Evolutionary conservation across 495 filamentous ascomycete species (phyloP).

Genomic region (Hyaloscypha variabilis): DNA sequence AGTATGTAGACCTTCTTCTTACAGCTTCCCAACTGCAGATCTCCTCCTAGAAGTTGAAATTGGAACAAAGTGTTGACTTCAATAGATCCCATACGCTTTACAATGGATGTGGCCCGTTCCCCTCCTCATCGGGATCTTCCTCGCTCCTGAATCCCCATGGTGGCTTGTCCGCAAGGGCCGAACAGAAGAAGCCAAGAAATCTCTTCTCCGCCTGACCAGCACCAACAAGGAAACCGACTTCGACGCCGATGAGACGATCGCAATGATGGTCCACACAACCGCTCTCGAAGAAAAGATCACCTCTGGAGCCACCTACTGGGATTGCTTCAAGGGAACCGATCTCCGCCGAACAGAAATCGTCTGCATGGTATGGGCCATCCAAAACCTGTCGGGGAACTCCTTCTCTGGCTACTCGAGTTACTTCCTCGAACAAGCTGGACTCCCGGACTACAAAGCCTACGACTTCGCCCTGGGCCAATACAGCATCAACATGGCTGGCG

Average conservation of each 20-base stretch:
- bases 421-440: conserved; percentile 75
- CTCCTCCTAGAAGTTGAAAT: background rate
- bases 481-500: conserved; percentile 73
- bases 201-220: conserved; percentile 69
- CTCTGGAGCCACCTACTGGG: conserved; percentile 66
- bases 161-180: conserved; percentile 77
- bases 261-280: conserved; percentile 85
- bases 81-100: conserved; percentile 61
- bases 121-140: conserved; percentile 67
- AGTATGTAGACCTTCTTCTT: conserved; percentile 36
- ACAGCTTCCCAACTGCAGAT: too few relatives aligned
- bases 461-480: conserved; percentile 75
- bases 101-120: conserved; percentile 90
- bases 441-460: conserved; percentile 60
- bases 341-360: conserved; percentile 77
- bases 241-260: conserved; percentile 73
- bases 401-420: conserved; percentile 81
- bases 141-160: conserved; percentile 78
- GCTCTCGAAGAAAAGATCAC: conserved; percentile 74
- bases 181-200: conserved; percentile 66
- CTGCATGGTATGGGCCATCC: conserved; percentile 82
- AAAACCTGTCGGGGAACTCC: conserved; percentile 76
- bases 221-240: conserved; percentile 58
- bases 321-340: conserved; percentile 78
- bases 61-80: background rate